These are phyloP conservation scores for Candida freyschussii DNA, from an alignment of 1,139 yeast species.

Conservation along the genomic window DNA sequence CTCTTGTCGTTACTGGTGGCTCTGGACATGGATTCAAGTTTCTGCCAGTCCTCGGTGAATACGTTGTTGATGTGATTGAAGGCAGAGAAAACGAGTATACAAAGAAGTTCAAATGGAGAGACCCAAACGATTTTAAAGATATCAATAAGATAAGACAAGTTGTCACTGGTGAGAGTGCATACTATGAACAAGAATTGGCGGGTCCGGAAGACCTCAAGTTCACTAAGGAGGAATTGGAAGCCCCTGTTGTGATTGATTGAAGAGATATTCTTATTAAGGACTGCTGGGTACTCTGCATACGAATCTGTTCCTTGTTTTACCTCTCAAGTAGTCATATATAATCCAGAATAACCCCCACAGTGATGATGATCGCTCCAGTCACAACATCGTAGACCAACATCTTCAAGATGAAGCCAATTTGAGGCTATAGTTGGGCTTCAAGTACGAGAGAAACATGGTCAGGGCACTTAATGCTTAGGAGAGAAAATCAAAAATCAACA, in stretches of 20 bases:
- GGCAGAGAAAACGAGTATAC: constrained; percentile 27
- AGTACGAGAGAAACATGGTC: too few relatives aligned
- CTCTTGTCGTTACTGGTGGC: constrained; percentile 40
- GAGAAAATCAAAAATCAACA: too few relatives aligned
- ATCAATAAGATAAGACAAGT: constrained; percentile 14
- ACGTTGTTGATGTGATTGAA: constrained; percentile 30
- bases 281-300: too few relatives aligned
- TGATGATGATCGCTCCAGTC: too few relatives aligned
- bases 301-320: too few relatives aligned
- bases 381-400: too few relatives aligned
- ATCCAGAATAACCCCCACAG: too few relatives aligned
- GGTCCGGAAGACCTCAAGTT: constrained; percentile 12
- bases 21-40: constrained; percentile 42
- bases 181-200: constrained; percentile 14
- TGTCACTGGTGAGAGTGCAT: constrained; percentile 12
- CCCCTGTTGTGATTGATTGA: neutral
- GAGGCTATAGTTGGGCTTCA: too few relatives aligned
- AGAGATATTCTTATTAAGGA: too few relatives aligned
- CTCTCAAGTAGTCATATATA: too few relatives aligned
- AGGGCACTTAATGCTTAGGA: too few relatives aligned
- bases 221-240: constrained; percentile 1
- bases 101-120: constrained; percentile 33
- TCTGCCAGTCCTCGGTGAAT: constrained; percentile 36
- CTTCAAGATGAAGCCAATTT: too few relatives aligned
- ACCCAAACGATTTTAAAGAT: constrained; percentile 24